phyloP scores from a whole-genome alignment of 2,329 filamentous ascomycete species.

The Trichoderma sp. region DNA sequence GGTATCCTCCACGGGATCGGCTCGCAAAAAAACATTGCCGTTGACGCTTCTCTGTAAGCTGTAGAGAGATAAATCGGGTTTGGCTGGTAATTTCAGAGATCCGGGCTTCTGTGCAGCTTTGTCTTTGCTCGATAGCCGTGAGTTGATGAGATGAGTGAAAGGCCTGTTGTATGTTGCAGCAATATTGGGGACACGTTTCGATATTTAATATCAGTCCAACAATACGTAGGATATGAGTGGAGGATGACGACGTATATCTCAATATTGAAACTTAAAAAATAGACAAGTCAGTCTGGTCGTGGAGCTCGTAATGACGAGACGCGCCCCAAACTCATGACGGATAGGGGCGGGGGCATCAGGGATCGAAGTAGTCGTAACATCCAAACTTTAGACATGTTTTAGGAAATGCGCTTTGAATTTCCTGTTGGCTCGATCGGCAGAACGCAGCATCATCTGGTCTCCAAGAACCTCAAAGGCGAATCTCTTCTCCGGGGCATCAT shows the following conservation, averaged over 20 bases:
- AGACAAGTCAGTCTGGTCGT: not conserved
- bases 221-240: not conserved
- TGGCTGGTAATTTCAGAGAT: not conserved
- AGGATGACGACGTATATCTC: not conserved
- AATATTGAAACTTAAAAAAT: not conserved
- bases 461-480: conserved; percentile 85
- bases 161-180: not conserved
- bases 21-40: not conserved
- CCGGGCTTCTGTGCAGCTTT: not conserved
- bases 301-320: not conserved
- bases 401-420: conserved; percentile 89
- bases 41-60: not conserved
- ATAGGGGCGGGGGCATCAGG: not conserved
- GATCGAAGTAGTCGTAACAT: not conserved
- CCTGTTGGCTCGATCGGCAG: conserved; percentile 82
- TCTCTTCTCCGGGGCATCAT: conserved; percentile 25
- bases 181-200: not conserved
- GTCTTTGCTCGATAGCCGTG: not conserved
- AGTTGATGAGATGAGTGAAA: not conserved
- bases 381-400: conserved; percentile 59
- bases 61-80: not conserved
- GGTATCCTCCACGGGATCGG: conserved; percentile 21
- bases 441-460: conserved; percentile 79
- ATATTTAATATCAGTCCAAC: not conserved
- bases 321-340: not conserved